Evolutionary conservation across 805 yeast genomes (phyloP), one percentile per base, ranked within the genome.

Genomic region (Zygoascus bituminiphila): DNA sequence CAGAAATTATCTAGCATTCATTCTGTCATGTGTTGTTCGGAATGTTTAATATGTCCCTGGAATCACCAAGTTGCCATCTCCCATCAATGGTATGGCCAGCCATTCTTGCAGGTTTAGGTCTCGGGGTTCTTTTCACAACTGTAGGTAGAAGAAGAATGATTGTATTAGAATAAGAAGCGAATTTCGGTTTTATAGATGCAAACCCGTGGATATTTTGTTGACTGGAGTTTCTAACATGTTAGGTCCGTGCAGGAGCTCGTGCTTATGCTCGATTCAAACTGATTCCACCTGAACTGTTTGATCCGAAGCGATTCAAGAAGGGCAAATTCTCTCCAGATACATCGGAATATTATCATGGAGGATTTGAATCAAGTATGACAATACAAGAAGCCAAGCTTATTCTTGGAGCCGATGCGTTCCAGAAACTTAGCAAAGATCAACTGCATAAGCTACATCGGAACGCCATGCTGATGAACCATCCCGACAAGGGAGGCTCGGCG

Each of bases 401-500:
- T 19, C 67, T 77, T 47, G 75, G 71, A 53, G 66, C 76, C 60
- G 68, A 70, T 49, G 75, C 71, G 15, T 49, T 48, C 47, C 52
- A 42, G 42, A 54, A 48, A 60, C 72, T 49, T 62, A 66, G 56
- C 25, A 40, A 67, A 81, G 60, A 72, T 77, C 38, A 79, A 77
- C 72, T 88, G 59, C 83, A 84, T 62, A 88, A 82, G 53, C 81
- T 80, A 51, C 96, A 89, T 63, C 78, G 96, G 68, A 73, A 73
- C 57, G 82, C 88, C 59, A 85, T 89, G 93, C 67, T 87, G 67
- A 77, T 84, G 44, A 89, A 89, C 64, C 97, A 89, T 62, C 97
- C 97, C 9, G 97, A 89, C 70, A 84, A 81, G 62, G 96, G 96
- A 29, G 97, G 97, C 1, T 83, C 94, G 9, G 85, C 94, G 23